These are phyloP conservation scores for Fusarium xyrophilum DNA, from an alignment of 2,329 filamentous ascomycete species.

Conservation along the genomic window DNA sequence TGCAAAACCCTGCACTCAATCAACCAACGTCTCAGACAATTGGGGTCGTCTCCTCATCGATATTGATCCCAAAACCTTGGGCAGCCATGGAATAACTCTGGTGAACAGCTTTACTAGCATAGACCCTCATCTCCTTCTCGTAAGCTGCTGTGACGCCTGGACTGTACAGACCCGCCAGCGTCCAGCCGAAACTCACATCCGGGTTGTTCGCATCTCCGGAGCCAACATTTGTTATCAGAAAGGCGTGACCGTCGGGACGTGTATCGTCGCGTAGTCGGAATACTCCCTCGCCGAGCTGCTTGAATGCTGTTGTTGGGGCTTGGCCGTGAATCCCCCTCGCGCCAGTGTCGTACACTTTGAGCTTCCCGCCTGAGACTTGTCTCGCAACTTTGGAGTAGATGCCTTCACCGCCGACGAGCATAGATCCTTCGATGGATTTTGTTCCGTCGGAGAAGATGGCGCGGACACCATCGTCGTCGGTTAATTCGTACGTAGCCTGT, in stretches of 20 bases:
- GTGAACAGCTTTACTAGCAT: conserved; percentile 62
- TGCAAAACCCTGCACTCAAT: background rate
- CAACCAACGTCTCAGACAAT: conserved; percentile 4
- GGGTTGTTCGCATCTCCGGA: conserved; percentile 65
- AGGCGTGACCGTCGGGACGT: conserved; percentile 55
- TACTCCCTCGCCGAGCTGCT: conserved; percentile 68
- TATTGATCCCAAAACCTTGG: conserved; percentile 52
- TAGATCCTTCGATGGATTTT: conserved; percentile 62
- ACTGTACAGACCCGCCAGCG: too few species aligned
- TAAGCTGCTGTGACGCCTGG: conserved; percentile 63
- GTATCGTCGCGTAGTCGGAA: conserved; percentile 60
- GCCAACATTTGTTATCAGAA: conserved; percentile 69
- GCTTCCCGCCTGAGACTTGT: conserved; percentile 62
- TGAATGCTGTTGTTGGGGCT: conserved; percentile 67
- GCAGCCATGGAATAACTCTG: conserved; percentile 59
- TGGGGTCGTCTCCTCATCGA: conserved; percentile 51
- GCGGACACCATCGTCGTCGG: conserved; percentile 57
- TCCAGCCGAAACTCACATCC: conserved; percentile 67
- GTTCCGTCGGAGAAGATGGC: conserved; percentile 67
- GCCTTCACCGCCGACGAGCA: conserved; percentile 69
- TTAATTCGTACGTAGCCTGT: conserved; percentile 68
- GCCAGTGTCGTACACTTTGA: conserved; percentile 70
- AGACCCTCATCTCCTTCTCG: conserved; percentile 68
- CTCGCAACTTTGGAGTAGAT: conserved; percentile 66
- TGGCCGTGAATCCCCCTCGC: conserved; percentile 71